Percentiles rank a stretch among this genome's conserved stretches.
These are phyloP conservation scores for Cladobotryum protrusum DNA, from an alignment of 2,329 filamentous ascomycete genomes.

Conservation along the genomic window DNA sequence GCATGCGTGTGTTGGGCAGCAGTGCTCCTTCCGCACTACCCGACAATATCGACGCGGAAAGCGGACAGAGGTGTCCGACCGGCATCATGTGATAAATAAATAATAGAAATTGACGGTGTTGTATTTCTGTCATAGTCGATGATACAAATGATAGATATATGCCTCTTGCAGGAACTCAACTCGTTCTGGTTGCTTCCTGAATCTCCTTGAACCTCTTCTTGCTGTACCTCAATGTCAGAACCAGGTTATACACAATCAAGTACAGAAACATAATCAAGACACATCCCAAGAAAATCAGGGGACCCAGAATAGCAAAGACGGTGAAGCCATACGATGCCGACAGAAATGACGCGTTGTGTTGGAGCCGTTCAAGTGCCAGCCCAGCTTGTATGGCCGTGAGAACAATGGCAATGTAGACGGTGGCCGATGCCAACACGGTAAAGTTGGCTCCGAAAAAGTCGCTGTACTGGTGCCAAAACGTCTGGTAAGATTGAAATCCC, in stretches of 20 bases:
- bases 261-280: not conserved
- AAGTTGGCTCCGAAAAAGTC: conserved; percentile 28
- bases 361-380: conserved; percentile 26
- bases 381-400: conserved; percentile 43
- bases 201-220: not conserved
- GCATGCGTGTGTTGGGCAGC: no score
- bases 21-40: no score
- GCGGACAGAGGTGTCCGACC: no score
- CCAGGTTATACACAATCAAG: not conserved
- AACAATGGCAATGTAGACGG: conserved; percentile 36
- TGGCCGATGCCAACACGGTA: conserved; percentile 29
- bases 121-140: no score
- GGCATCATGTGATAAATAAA: no score
- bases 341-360: conserved; percentile 30
- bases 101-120: no score
- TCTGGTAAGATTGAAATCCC: not conserved
- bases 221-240: not conserved
- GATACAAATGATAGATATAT: not conserved
- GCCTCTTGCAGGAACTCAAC: not conserved
- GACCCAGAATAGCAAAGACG: conserved; percentile 33
- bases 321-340: conserved; percentile 38
- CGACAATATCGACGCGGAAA: no score
- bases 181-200: not conserved
- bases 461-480: not conserved
- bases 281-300: not conserved